These are phyloP conservation scores for Achlya hypogyna DNA, from an alignment of 352 stramenopile species.

Conservation along the genomic window DNA sequence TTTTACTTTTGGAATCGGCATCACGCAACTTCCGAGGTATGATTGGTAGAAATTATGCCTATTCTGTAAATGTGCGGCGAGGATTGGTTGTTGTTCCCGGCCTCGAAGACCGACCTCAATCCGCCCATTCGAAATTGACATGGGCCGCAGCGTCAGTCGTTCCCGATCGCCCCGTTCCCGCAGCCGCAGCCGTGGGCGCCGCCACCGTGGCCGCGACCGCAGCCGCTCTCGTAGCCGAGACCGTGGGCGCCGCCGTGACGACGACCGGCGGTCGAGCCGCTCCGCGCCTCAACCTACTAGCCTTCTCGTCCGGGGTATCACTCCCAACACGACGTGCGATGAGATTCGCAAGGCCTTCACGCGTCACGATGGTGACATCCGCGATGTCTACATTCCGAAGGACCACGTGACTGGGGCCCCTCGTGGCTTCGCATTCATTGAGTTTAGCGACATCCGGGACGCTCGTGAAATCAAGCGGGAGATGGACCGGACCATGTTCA, in stretches of 20 bases:
- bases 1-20: no score
- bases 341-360: constrained; percentile 43
- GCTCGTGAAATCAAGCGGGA: constrained; percentile 58
- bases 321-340: constrained; percentile 29
- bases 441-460: constrained; percentile 57
- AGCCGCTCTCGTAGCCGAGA: constrained; percentile 12
- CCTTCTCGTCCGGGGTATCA: constrained; percentile 45
- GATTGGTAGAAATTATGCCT: not conserved
- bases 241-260: constrained; percentile 11
- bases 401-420: constrained; percentile 64
- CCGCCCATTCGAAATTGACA: constrained; percentile 1
- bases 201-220: not conserved
- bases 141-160: constrained; percentile 3
- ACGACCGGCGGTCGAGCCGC: not conserved
- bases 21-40: not conserved
- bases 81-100: not conserved
- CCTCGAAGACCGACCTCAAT: not conserved
- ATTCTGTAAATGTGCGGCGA: not conserved
- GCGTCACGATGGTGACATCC: constrained; percentile 46
- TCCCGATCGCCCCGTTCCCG: not conserved
- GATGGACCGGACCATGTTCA: constrained; percentile 59
- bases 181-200: constrained; percentile 2
- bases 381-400: constrained; percentile 76
- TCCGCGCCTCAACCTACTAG: constrained; percentile 28
- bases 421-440: constrained; percentile 76